A percentile compares a stretch with the other conserved stretches of the same genome.
Conservation (phyloP, 176 grass and related monocot genomes). For the Hsuehochloa calcarea region DNA sequence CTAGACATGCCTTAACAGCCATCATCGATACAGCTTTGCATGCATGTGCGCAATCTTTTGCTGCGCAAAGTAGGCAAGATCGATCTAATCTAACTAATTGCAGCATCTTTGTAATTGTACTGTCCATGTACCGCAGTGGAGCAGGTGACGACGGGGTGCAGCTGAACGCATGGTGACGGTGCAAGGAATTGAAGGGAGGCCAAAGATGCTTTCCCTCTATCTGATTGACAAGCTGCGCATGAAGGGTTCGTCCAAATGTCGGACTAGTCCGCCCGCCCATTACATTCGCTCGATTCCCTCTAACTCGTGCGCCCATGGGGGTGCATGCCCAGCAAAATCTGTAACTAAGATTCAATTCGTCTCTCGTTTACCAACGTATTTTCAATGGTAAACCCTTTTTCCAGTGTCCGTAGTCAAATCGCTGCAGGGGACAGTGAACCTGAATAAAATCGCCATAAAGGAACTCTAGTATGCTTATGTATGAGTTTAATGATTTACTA, state of each 20-base stretch:
- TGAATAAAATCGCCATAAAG: constrained; percentile 39
- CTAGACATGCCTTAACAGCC: background rate
- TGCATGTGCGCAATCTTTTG: background rate
- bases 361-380: constrained; percentile 91
- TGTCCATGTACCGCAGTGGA: constrained; percentile 59
- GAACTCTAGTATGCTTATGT: background rate
- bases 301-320: constrained; percentile 54
- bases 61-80: constrained; percentile 32
- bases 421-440: constrained; percentile 47
- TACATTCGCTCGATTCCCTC: constrained; percentile 73
- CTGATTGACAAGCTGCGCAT: constrained; percentile 46
- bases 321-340: constrained; percentile 47
- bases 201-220: constrained; percentile 25
- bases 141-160: constrained; percentile 73
- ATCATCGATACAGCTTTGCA: background rate
- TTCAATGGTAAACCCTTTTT: constrained; percentile 73
- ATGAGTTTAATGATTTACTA: too few species aligned
- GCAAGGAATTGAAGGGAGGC: constrained; percentile 35
- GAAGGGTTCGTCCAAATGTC: constrained; percentile 62
- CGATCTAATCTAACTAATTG: constrained; percentile 24
- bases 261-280: constrained; percentile 32
- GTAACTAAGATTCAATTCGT: constrained; percentile 68
- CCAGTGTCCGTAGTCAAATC: constrained; percentile 57
- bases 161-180: constrained; percentile 50
- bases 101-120: constrained; percentile 6